Conservation (phyloP, 495 filamentous ascomycete genomes). For the Hypomontagnella submonticulosa region DNA sequence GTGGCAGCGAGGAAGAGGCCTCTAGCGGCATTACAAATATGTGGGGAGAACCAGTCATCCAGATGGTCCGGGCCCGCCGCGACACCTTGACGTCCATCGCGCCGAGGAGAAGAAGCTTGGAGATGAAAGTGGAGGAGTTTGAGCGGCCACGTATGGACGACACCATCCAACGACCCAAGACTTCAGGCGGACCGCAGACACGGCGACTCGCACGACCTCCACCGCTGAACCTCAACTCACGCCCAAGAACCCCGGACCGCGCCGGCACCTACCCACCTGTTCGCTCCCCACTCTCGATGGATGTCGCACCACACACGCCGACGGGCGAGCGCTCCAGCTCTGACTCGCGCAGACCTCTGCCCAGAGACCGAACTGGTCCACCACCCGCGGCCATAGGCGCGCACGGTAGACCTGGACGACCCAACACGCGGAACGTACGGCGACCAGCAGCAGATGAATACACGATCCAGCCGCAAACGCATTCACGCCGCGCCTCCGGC, state of each 20-base stretch:
- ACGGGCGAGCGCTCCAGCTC: constrained; percentile 6
- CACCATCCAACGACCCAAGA: constrained; percentile 24
- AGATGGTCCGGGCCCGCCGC: constrained; percentile 54
- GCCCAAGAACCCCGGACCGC: constrained; percentile 33
- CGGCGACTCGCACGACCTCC: constrained; percentile 38
- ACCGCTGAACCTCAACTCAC: constrained; percentile 37
- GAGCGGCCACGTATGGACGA: constrained; percentile 39
- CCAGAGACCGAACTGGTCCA: constrained; percentile 25
- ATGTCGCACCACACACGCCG: constrained; percentile 32
- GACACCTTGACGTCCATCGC: constrained; percentile 53
- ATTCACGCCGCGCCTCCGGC: constrained; percentile 10
- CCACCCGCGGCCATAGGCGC: constrained; percentile 35
- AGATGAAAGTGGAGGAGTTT: constrained; percentile 59
- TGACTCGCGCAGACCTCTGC: constrained; percentile 12
- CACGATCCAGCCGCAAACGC: constrained; percentile 17
- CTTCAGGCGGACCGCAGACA: constrained; percentile 23
- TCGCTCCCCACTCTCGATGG: constrained; percentile 22
- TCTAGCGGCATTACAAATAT: constrained; percentile 20
- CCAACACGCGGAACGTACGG: constrained; percentile 29
- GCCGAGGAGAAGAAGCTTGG: constrained; percentile 53
- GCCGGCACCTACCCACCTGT: constrained; percentile 36
- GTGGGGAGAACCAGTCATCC: constrained; percentile 50
- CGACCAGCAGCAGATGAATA: constrained; percentile 35
- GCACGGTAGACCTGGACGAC: constrained; percentile 9
- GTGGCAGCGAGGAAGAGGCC: constrained; percentile 47